Evolutionary conservation across 2,329 filamentous ascomycete species (phyloP).

Genomic region (Iodosphaeria phyllophila): DNA sequence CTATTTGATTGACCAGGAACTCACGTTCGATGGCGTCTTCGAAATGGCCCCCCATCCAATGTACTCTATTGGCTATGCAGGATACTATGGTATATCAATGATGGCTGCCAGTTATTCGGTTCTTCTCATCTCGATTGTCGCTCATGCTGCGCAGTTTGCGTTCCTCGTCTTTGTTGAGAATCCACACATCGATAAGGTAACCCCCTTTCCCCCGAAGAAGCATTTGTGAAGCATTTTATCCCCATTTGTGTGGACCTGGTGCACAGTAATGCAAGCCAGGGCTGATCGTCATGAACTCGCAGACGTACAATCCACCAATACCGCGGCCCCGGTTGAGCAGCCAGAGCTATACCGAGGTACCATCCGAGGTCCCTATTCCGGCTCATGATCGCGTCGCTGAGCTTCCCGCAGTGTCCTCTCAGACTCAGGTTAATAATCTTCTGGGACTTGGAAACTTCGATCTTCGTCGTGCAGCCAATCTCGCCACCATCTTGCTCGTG

Average conservation of each 20-base stretch:
- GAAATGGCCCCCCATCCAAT: conserved; percentile 98
- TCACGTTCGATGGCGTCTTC: conserved; percentile 97
- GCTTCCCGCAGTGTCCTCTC: conserved; percentile 17
- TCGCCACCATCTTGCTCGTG: conserved; percentile 58
- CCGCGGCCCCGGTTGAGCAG: conserved; percentile 37
- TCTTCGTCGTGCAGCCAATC: conserved; percentile 71
- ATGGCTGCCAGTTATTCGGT: conserved; percentile 98
- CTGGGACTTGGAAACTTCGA: conserved; percentile 74
- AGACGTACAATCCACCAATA: conserved; percentile 83
- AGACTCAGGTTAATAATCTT: conserved; percentile 61
- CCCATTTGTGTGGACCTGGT: too few species aligned
- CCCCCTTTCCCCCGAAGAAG: too few species aligned
- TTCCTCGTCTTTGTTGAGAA: conserved; percentile 89
- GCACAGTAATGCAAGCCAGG: too few species aligned
- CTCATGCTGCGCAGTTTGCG: conserved; percentile 83
- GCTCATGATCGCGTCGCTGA: conserved; percentile 3
- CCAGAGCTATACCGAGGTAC: conserved; percentile 5
- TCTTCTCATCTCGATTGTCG: conserved; percentile 87
- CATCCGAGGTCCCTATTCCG: conserved; percentile 5
- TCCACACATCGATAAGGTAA: conserved; percentile 81
- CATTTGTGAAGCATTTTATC: too few species aligned
- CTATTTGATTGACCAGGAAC: conserved; percentile 90
- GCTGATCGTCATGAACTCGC: too few species aligned
- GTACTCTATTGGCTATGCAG: conserved; percentile 96
- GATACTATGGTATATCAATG: conserved; percentile 95